phyloP scores from a whole-genome alignment of 2,329 filamentous ascomycete species.

The Colletotrichum magnum region DNA sequence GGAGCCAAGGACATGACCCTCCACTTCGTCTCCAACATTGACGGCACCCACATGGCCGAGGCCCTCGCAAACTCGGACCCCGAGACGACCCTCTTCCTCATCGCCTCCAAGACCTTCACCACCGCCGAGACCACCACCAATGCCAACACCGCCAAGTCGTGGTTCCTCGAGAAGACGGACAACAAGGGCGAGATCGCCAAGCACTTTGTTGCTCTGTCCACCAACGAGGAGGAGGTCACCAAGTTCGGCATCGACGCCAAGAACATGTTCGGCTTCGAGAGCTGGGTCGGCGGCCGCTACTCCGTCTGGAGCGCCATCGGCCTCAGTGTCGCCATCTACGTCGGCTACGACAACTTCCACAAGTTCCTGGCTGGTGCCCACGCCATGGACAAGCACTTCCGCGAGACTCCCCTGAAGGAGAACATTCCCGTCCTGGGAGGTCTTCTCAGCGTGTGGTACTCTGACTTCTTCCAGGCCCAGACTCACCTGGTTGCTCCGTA shows the following conservation, averaged over 20 bases:
- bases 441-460: conserved; percentile 98
- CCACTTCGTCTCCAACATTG: conserved; percentile 99
- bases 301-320: conserved; percentile 99
- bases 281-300: conserved; percentile 98
- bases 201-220: conserved; percentile 98
- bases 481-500: conserved; percentile 96
- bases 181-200: conserved; percentile 92
- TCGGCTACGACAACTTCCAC: conserved; percentile 98
- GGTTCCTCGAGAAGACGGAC: conserved; percentile 89
- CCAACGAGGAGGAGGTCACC: conserved; percentile 93
- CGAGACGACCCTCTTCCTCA: conserved; percentile 98
- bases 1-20: conserved; percentile 87
- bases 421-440: conserved; percentile 96
- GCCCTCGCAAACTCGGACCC: conserved; percentile 90
- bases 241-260: conserved; percentile 99
- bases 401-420: conserved; percentile 87
- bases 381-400: conserved; percentile 99
- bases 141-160: conserved; percentile 95
- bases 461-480: conserved; percentile 98
- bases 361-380: conserved; percentile 95
- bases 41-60: conserved; percentile 97
- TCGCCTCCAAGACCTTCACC: conserved; percentile 99
- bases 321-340: conserved; percentile 92
- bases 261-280: conserved; percentile 99
- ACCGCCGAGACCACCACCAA: conserved; percentile 98